phyloP scores from a whole-genome alignment of 352 stramenopile genomes.

The Globisporangium rhizosaccharum region DNA sequence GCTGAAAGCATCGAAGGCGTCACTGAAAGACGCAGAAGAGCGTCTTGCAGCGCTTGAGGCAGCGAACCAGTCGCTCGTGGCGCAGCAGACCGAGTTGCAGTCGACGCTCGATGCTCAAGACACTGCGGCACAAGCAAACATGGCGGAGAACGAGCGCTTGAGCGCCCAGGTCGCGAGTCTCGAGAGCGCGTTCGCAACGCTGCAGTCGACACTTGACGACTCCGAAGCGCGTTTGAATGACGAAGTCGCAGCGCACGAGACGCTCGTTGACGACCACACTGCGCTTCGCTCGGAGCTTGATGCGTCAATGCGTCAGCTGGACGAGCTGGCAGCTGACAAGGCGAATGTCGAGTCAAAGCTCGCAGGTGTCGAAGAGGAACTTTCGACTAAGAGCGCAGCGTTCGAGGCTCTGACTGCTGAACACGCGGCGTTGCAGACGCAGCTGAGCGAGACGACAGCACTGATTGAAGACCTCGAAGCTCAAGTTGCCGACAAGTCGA shows the following conservation, averaged over 20 bases:
- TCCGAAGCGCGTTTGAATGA: neutral
- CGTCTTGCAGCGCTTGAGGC: slow-evolving; percentile 9
- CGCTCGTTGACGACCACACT: neutral
- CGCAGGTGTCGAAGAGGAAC: neutral
- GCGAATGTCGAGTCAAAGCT: neutral
- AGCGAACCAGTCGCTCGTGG: slow-evolving; percentile 1
- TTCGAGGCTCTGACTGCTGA: neutral
- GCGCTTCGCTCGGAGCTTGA: slow-evolving; percentile 2
- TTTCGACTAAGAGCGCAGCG: neutral
- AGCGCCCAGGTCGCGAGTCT: neutral
- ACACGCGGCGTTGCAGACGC: neutral
- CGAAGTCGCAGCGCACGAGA: neutral
- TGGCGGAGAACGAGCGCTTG: neutral
- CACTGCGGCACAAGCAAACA: too few relatives aligned
- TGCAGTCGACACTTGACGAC: neutral
- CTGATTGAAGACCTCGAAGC: neutral
- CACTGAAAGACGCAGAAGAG: slow-evolving; percentile 8
- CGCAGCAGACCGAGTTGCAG: neutral
- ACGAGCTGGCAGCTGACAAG: slow-evolving; percentile 5
- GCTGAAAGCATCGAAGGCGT: slow-evolving; percentile 1
- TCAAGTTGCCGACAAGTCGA: neutral
- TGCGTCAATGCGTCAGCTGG: slow-evolving; percentile 4
- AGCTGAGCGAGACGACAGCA: neutral
- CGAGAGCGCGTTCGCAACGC: neutral
- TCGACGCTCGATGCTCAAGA: neutral